Evolutionary conservation across 805 yeast genomes (phyloP), one percentile per base, ranked within the genome.

Genomic region (Priceomyces melissophilus): DNA sequence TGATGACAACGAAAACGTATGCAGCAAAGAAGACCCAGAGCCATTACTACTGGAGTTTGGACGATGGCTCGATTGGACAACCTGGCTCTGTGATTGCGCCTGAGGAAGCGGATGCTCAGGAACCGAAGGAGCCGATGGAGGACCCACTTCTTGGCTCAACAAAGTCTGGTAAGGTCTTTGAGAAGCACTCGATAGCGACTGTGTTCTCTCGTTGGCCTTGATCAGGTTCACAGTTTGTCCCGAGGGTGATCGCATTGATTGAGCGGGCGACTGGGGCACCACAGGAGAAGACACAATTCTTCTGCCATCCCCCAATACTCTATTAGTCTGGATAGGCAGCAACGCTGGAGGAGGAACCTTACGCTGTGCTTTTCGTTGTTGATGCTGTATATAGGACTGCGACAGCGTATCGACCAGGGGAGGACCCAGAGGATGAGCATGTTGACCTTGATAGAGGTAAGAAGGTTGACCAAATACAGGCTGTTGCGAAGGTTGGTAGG

Each of bases 1-100:
- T 7, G 73, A 65, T 2, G 69, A 54, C 12, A 69, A 54, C 16
- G 72, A 65, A 40, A 60, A 60, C 2, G 66, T 50, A 40, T 68
- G 71, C 46, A 57, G 61, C 17, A 50, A 47, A 16, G 56, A 49
- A 11, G 53, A 50, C 15, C 42, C 44, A 6, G 51, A 44, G 3
- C 50, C 52, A 14, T 51, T 42, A 11, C 57, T 42, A 25, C 49
- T 42, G 3, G 57, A 53, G 6, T 44, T 27, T 12, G 47, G 54
- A 23, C 50, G 35, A 28, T 50, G 54, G 15, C 10, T 31, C 9
- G 37, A 37, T 17, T 38, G 48, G 4, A 41, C 47, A 5, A 32
- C 14, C 12, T 34, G 48, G 20, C 39, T 37, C 27, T 32, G 42
- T 3, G 41, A 42, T 13, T 38, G 44, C 10, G 33, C 40, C 30